Evolutionary conservation across 345 rosid species (phyloP).

Genomic region (Rhodamnia argentea): DNA sequence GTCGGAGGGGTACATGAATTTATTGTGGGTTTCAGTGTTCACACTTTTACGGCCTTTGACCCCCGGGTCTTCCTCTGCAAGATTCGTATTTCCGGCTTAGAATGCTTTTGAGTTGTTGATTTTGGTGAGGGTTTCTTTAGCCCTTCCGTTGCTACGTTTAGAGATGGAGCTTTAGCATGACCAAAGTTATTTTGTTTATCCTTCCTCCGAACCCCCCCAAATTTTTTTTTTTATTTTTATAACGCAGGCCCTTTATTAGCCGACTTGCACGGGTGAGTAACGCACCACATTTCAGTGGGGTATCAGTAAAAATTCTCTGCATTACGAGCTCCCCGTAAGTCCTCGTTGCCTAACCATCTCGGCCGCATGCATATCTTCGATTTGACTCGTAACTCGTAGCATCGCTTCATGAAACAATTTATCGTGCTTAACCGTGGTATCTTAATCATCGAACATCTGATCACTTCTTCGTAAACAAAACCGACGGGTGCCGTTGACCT

Average conservation of each 20-base stretch:
- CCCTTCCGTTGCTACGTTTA: no score
- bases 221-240: no score
- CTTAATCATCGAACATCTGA: not conserved
- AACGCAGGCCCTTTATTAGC: no score
- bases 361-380: not conserved
- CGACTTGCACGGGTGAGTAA: not conserved
- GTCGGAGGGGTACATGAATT: not conserved
- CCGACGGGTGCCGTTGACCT: not conserved
- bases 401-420: not conserved
- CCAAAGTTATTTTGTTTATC: no score
- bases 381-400: not conserved
- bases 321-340: no score
- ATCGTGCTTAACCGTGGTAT: not conserved
- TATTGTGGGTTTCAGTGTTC: not conserved
- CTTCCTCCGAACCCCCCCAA: no score
- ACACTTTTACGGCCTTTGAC: not conserved
- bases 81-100: not conserved
- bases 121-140: no score
- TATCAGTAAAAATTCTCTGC: not conserved
- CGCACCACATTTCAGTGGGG: no score
- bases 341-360: not conserved
- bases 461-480: not conserved
- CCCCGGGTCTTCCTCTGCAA: not conserved
- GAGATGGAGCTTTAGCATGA: not conserved
- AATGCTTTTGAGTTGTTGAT: no score